Evolutionary conservation across 2,329 filamentous ascomycete species (phyloP).

Genomic region (Aspergillus sp.): DNA sequence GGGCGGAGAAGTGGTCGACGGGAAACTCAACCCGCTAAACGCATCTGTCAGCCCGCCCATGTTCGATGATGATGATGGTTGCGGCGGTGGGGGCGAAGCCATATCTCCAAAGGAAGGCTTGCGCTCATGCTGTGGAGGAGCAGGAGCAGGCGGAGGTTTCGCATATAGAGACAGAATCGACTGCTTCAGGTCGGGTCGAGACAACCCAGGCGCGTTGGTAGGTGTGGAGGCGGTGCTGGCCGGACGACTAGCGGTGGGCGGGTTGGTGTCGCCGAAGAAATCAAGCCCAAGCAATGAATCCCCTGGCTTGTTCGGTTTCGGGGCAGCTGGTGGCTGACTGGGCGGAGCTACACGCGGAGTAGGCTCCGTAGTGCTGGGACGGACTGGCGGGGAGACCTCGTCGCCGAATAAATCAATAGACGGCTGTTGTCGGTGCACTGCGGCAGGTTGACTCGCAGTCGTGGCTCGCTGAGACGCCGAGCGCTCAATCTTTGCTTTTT

Average conservation of each 20-base stretch:
- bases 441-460: conserved; percentile 36
- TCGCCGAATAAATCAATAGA: conserved; percentile 77
- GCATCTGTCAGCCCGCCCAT: conserved; percentile 68
- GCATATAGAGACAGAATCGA: conserved; percentile 94
- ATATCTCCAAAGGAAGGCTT: conserved; percentile 60
- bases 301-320: conserved; percentile 57
- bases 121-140: conserved; percentile 42
- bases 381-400: conserved; percentile 53
- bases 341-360: conserved; percentile 55
- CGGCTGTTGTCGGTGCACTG: conserved; percentile 35
- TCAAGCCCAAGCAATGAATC: conserved; percentile 89
- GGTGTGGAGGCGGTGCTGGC: conserved; percentile 65
- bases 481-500: conserved; percentile 59
- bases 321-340: conserved; percentile 49
- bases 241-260: conserved; percentile 63
- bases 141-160: conserved; percentile 56
- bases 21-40: conserved; percentile 62
- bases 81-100: conserved; percentile 42
- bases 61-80: conserved; percentile 20
- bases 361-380: conserved; percentile 64
- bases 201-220: conserved; percentile 51
- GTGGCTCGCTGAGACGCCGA: conserved; percentile 46
- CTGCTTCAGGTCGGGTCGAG: conserved; percentile 88
- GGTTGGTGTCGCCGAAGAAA: conserved; percentile 67
- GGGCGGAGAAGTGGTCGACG: conserved; percentile 33